Conservation (phyloP, 2,329 filamentous ascomycete species). For the Pseudogymnoascus sp. region DNA sequence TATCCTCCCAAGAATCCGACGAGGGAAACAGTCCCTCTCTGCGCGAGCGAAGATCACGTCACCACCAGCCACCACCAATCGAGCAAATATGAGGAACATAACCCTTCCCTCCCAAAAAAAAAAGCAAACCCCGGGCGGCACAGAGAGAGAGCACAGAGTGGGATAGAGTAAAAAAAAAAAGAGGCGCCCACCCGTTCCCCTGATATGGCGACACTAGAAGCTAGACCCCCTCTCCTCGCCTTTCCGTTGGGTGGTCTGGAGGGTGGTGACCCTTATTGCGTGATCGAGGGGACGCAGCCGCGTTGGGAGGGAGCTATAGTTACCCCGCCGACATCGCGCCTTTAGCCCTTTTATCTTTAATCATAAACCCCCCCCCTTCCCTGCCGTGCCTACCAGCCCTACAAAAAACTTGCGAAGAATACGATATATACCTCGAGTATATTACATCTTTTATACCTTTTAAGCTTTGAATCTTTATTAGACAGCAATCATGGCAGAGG, state of each 20-base stretch:
- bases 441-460: background rate
- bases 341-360: background rate
- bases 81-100: too few species aligned
- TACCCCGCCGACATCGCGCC: background rate
- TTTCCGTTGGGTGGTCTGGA: background rate
- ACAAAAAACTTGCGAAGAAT: background rate
- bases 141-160: too few species aligned
- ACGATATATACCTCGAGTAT: background rate
- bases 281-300: background rate
- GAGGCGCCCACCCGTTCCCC: too few species aligned
- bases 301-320: background rate
- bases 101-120: too few species aligned
- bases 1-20: too few species aligned
- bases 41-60: too few species aligned
- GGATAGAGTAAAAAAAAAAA: too few species aligned
- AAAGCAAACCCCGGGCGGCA: too few species aligned
- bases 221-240: background rate
- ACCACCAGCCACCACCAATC: too few species aligned
- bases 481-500: conserved; percentile 18
- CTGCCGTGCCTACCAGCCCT: background rate
- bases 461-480: background rate
- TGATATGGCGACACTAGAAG: too few species aligned
- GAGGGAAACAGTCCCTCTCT: too few species aligned
- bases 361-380: background rate
- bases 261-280: background rate